Conservation (phyloP, 306 rosid genomes). For the Sicyos edulis region DNA sequence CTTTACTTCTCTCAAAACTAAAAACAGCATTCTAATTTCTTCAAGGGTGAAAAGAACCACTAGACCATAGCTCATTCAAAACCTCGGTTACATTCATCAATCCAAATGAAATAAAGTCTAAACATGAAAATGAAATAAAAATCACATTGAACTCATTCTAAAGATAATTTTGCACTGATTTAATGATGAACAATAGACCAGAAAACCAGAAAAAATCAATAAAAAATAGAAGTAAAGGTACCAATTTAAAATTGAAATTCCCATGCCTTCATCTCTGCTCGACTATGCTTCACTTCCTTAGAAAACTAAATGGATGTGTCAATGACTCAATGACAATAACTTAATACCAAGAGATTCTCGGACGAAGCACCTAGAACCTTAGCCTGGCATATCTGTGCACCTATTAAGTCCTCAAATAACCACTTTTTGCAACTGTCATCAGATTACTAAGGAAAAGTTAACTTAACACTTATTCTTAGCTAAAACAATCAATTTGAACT, state of each 20-base stretch:
- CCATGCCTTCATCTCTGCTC: neutral
- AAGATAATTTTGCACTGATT: neutral
- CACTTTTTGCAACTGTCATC: neutral
- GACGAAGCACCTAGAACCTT: neutral
- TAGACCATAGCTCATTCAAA: too few relatives aligned
- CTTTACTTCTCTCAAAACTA: too few relatives aligned
- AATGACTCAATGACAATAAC: neutral
- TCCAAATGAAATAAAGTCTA: neutral
- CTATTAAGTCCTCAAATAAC: conserved; percentile 3
- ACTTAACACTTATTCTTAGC: neutral
- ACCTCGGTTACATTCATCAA: neutral
- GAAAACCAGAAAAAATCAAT: neutral
- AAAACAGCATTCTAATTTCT: too few relatives aligned
- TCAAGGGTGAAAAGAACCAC: too few relatives aligned
- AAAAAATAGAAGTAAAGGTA: neutral
- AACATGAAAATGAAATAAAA: neutral
- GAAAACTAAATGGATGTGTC: neutral
- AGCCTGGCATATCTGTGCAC: neutral
- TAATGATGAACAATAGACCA: neutral
- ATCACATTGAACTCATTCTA: neutral
- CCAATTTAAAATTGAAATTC: neutral
- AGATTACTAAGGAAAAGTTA: neutral
- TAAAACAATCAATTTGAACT: neutral
- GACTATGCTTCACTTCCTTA: neutral
- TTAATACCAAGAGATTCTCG: neutral